Base-by-base conservation (phyloP, 768 basidiomycete genomes). In the Russula emetica region DNA sequence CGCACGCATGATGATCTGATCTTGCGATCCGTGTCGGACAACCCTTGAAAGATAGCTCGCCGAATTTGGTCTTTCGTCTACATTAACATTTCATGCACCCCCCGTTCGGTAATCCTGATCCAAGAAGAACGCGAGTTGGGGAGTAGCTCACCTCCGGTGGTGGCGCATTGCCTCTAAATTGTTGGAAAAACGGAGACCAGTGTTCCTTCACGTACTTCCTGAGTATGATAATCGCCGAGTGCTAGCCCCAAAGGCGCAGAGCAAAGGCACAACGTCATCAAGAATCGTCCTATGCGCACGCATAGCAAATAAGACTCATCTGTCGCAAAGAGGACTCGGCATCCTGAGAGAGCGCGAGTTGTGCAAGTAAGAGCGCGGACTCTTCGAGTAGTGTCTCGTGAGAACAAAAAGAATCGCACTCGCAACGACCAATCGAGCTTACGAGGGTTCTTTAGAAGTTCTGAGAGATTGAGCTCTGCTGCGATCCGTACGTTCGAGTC, bases 181-280 rank as follows among this genome's bases (percentile, higher is more conserved):
- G 76, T 2, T 80, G 63, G 70, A 94, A 94, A 69, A 85, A 88
- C 0, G 88, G 89, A 28, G 92, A 93, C 96, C 96, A 98, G 71
- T 90, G 80, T 71, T 94, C 90, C 61, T 79, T 82, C 64, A 97
- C 85, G 72, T 94, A 97, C 76, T 94, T 94, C 69, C 91, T 83
- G 57, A 98, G 80, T 30, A 90, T 76, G 62, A 96, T 88, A 75
- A 86, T 90, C n/a, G 96, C 94, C 38, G 93, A 92, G 88, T 98
- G 80, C 76, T 81, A 63, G 9, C 8, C 8, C n/a, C 45, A 50
- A 40, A 40, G 16, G 18, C 49, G 13, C 72, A 49, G 22, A 13
- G 22, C 1, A 22, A 28, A 2, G 64, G 66, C 53, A 24, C 57
- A 69, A 65, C 67, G 71, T 74, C 74, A 80, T 83, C 78, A 84